phyloP scores from a whole-genome alignment of 306 rosid genomes.

The Acacia melanoxylon region DNA sequence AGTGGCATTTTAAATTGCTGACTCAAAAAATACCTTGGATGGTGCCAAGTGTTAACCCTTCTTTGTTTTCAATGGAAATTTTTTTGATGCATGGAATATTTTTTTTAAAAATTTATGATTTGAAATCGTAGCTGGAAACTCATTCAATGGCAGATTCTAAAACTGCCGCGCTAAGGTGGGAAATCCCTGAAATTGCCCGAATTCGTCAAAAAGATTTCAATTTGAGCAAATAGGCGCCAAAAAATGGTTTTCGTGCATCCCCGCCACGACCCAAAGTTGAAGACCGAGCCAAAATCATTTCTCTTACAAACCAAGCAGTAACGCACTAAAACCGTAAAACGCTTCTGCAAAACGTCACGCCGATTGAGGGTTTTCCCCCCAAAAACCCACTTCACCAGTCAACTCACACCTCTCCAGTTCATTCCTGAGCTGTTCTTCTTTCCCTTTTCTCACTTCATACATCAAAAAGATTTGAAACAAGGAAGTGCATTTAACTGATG shows the following conservation, averaged over 20 bases:
- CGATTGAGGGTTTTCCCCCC: background rate
- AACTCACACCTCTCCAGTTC: background rate
- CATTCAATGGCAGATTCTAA: background rate
- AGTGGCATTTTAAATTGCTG: too few relatives aligned
- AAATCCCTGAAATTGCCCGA: background rate
- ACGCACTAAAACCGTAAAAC: background rate
- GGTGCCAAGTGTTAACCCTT: too few relatives aligned
- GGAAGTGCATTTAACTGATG: slow-evolving; percentile 17
- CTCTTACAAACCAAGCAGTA: background rate
- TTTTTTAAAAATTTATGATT: too few relatives aligned
- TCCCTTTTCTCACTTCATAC: background rate
- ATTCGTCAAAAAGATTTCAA: background rate
- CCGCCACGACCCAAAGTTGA: background rate
- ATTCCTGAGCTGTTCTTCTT: background rate
- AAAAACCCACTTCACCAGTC: background rate
- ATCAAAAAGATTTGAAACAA: background rate
- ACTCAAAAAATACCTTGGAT: too few relatives aligned
- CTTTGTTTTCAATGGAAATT: too few relatives aligned
- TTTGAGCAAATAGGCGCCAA: background rate
- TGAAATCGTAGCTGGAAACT: background rate
- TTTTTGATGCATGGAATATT: too few relatives aligned
- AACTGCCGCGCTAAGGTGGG: background rate
- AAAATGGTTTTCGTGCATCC: background rate
- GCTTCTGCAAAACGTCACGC: background rate
- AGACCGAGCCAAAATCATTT: background rate